A percentile compares a stretch with the other conserved stretches of the same genome.
These are phyloP conservation scores for Lasiosphaeriaceae sp. DNA, from an alignment of 495 filamentous ascomycete species.

Conservation along the genomic window DNA sequence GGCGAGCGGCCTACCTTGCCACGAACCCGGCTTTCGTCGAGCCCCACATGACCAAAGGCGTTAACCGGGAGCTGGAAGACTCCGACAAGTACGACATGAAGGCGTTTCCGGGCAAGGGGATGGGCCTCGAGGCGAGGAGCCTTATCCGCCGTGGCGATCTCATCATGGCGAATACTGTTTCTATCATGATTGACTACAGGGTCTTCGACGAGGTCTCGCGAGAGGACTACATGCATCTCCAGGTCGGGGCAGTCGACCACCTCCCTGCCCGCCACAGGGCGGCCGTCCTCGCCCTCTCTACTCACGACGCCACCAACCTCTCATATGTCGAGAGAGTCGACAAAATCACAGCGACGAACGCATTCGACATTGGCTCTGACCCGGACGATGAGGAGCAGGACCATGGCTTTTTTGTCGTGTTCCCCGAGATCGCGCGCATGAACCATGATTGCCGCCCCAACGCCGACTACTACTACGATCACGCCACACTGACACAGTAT, in stretches of 20 bases:
- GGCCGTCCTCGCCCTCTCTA: conserved; percentile 26
- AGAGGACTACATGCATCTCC: conserved; percentile 20
- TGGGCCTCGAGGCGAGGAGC: conserved; percentile 27
- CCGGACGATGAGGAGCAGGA: conserved; percentile 19
- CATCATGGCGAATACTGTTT: conserved; percentile 33
- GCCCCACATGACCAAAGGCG: conserved; percentile 12
- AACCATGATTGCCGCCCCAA: conserved; percentile 46
- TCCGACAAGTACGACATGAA: conserved; percentile 22
- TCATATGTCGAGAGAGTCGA: conserved; percentile 14
- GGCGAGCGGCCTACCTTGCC: conserved; percentile 21
- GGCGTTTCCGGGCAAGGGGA: conserved; percentile 33
- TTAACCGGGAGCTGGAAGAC: conserved; percentile 23
- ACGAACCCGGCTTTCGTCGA: conserved; percentile 21
- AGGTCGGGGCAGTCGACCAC: conserved; percentile 21
- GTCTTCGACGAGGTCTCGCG: conserved; percentile 25
- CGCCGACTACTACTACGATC: conserved; percentile 39
- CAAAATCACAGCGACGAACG: conserved; percentile 29
- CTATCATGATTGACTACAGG: conserved; percentile 33
- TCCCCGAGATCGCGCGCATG: conserved; percentile 35
- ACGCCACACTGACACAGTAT: conserved; percentile 30
- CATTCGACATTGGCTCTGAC: conserved; percentile 31
- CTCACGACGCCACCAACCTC: conserved; percentile 15
- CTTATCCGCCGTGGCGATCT: conserved; percentile 27
- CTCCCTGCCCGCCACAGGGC: conserved; percentile 23
- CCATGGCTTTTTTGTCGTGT: conserved; percentile 26